Base-by-base conservation (phyloP, 2,329 filamentous ascomycete genomes). In the Lizonia empirigonia region DNA sequence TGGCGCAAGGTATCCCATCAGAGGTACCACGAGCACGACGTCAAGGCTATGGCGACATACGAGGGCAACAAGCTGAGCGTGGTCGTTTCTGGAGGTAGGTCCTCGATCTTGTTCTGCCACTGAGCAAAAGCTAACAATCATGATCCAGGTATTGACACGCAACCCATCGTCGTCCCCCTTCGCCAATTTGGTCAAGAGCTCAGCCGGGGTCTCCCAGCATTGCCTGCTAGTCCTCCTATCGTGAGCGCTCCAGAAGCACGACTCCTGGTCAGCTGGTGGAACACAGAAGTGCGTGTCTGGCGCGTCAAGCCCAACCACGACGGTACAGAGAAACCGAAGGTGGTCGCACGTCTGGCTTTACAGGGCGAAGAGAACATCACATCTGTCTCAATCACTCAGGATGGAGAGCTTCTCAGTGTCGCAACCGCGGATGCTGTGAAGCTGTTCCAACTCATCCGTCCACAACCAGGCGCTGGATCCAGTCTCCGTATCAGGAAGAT, bases 41-140 rank as follows among this genome's bases (percentile, higher is more conserved):
- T 97, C 65, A 97, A 97, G 77, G 85, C 91, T 1, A 90, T 97
- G 85, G 89, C 91, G 26, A 86, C 90, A 0, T 97, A 93, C 59
- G 94, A 99, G 73, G 87, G 87, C 44, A 86, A 83, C 41, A 85
- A 85, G 40, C 84, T 96, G 67, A 97, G 91, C 66, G 85, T 97
- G 47, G 80, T 96, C 9, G 89, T 96, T 13, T 95, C 93, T 57
- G 94, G 94, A 83, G 94, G 91, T 90, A 78, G 80, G 22, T 24
- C 12, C 70, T 24, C 52, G 10, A 23, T 34, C 18, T 18, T 18
- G 9, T 24, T 35, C 46, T 50, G 41, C 8, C 3, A 15, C 16
- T 18, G 18, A 5, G 20, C 19, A 8, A 49, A 40, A 13, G 27
- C 26, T 35, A 0, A 35, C 50, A 40, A 5, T 4, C 6, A 20